phyloP scores from a whole-genome alignment of 2,329 filamentous ascomycete species.

The Neofusicoccum sp. region DNA sequence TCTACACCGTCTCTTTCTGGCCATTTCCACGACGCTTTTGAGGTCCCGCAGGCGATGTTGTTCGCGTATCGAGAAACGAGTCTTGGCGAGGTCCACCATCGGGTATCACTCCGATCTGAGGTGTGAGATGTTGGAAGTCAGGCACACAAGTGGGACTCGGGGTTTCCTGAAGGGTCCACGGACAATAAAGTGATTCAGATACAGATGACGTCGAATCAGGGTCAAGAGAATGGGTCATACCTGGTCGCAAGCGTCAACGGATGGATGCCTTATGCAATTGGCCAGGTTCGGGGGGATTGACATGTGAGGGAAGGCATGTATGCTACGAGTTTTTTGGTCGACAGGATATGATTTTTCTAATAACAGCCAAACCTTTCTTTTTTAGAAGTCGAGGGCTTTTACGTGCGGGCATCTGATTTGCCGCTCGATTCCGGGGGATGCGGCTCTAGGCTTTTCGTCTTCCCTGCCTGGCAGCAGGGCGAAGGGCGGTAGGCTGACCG shows the following conservation, averaged over 20 bases:
- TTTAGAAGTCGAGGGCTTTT: background rate
- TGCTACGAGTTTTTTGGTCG: background rate
- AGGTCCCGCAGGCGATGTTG: no score
- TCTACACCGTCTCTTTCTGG: background rate
- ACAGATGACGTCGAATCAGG: background rate
- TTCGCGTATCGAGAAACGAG: no score
- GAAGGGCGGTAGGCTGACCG: background rate
- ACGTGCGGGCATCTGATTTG: no score
- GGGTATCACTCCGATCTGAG: no score
- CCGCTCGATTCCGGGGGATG: background rate
- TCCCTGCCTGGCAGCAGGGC: background rate
- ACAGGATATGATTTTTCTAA: background rate
- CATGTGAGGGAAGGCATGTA: no score
- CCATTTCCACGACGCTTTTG: background rate
- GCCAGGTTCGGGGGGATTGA: no score
- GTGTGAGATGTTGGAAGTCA: no score
- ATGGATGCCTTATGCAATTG: no score
- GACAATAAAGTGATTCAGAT: background rate
- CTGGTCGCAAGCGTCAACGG: no score
- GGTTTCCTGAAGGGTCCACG: background rate
- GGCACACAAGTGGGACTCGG: background rate
- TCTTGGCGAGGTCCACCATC: no score
- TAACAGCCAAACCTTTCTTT: background rate
- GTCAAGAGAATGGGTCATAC: no score
- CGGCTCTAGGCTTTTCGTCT: background rate